Conservation (phyloP, 371 early-diverging fungal species). For the Mortierella sp. region DNA sequence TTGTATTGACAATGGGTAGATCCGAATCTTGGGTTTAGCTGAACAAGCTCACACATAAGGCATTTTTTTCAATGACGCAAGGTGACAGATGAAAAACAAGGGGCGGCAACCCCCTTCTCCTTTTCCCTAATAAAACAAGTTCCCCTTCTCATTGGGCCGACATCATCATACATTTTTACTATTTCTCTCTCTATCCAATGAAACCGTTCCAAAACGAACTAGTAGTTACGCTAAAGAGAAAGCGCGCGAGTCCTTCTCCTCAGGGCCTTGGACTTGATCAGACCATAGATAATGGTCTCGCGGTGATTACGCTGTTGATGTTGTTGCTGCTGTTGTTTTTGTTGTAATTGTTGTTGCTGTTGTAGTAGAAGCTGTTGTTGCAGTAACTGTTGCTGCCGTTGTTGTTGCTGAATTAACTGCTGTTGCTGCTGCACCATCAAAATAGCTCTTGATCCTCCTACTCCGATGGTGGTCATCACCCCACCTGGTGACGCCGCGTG, state of each 20-base stretch:
- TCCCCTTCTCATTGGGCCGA: neutral
- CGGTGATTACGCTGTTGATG: slow-evolving; percentile 13
- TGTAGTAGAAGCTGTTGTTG: neutral
- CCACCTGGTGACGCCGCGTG: neutral
- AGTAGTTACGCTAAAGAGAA: slow-evolving; percentile 20
- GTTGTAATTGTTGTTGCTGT: neutral
- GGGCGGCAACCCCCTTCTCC: neutral
- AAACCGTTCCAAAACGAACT: neutral
- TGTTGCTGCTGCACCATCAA: slow-evolving; percentile 6
- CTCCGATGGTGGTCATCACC: neutral
- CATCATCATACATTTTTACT: neutral
- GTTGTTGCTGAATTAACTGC: neutral
- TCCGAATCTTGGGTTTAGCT: neutral
- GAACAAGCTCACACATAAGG: neutral
- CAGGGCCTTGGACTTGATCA: slow-evolving; percentile 36
- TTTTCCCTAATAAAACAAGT: neutral
- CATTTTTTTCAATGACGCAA: neutral
- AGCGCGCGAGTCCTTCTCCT: slow-evolving; percentile 41
- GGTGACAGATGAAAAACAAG: neutral
- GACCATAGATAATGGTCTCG: slow-evolving; percentile 31
- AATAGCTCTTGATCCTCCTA: neutral
- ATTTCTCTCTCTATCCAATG: neutral
- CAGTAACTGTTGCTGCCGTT: neutral
- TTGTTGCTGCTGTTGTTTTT: neutral
- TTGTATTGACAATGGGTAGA: neutral